phyloP scores from a whole-genome alignment of 2,329 filamentous ascomycete species.

The Botrytis deweyae region DNA sequence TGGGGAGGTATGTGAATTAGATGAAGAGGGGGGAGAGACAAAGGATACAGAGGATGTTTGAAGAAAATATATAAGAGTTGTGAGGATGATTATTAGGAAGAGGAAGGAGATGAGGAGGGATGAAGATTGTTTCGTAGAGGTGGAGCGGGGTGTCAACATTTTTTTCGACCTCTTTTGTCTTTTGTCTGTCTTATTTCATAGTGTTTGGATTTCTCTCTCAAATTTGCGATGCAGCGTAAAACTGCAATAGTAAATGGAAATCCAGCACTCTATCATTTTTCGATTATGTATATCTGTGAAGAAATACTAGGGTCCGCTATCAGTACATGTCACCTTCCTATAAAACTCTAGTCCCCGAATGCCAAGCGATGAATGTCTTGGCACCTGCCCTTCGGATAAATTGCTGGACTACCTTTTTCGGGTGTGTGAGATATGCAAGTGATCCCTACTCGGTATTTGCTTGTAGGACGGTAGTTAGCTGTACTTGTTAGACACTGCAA shows the following conservation, averaged over 20 bases:
- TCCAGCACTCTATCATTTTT: background rate
- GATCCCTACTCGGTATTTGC: background rate
- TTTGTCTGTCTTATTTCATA: background rate
- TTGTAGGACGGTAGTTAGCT: background rate
- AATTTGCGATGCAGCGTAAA: background rate
- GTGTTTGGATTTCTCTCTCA: background rate
- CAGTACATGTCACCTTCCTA: slow-evolving; percentile 2
- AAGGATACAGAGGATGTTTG: background rate
- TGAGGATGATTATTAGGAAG: background rate
- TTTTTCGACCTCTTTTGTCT: background rate
- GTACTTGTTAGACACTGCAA: background rate
- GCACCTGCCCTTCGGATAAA: slow-evolving; percentile 5
- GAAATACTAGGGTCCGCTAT: background rate
- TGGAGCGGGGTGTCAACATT: background rate
- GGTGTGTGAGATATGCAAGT: background rate
- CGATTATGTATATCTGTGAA: background rate
- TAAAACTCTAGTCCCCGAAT: background rate
- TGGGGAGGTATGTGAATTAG: background rate
- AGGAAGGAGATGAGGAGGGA: background rate
- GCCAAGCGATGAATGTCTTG: background rate
- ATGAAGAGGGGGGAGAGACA: background rate
- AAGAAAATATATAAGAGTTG: background rate
- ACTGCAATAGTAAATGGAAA: too few relatives aligned
- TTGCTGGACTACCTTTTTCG: background rate
- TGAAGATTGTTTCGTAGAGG: background rate